Conservation (phyloP, 495 filamentous ascomycete species). For the Hyaloscypha bicolor region DNA sequence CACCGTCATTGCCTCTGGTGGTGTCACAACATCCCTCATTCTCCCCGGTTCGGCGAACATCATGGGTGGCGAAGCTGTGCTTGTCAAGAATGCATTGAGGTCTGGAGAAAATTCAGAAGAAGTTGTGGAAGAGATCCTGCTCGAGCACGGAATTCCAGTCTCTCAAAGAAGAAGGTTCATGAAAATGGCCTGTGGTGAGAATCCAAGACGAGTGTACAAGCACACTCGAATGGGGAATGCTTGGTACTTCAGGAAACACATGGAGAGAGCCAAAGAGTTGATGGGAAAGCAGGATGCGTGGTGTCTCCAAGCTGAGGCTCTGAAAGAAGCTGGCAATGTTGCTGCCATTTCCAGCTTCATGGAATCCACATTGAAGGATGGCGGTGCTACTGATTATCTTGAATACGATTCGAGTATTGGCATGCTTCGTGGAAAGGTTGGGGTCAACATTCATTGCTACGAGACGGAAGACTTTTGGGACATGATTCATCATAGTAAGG, state of each 20-base stretch:
- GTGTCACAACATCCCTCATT: conserved; percentile 67
- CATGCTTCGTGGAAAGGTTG: conserved; percentile 60
- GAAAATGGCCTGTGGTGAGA: conserved; percentile 76
- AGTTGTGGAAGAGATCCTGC: conserved; percentile 50
- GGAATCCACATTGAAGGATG: conserved; percentile 13
- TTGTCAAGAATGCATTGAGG: conserved; percentile 62
- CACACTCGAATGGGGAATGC: conserved; percentile 59
- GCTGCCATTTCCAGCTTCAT: conserved; percentile 27
- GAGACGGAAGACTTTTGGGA: conserved; percentile 65
- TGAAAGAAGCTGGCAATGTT: conserved; percentile 32
- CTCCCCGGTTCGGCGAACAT: conserved; percentile 67
- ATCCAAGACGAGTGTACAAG: conserved; percentile 58
- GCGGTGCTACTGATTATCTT: conserved; percentile 44
- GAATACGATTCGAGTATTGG: conserved; percentile 60
- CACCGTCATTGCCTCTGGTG: conserved; percentile 65
- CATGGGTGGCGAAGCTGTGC: conserved; percentile 67
- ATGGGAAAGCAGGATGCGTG: conserved; percentile 59
- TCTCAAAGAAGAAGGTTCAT: conserved; percentile 53
- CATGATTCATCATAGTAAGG: conserved; percentile 62
- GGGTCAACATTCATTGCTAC: conserved; percentile 68
- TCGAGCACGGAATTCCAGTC: conserved; percentile 45
- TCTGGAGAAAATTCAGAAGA: conserved; percentile 51
- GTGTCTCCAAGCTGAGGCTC: conserved; percentile 53
- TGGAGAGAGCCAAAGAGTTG: conserved; percentile 56
- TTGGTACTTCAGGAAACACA: conserved; percentile 63